Base-by-base conservation (phyloP, 306 rosid species). In the Mucuna pruriens region DNA sequence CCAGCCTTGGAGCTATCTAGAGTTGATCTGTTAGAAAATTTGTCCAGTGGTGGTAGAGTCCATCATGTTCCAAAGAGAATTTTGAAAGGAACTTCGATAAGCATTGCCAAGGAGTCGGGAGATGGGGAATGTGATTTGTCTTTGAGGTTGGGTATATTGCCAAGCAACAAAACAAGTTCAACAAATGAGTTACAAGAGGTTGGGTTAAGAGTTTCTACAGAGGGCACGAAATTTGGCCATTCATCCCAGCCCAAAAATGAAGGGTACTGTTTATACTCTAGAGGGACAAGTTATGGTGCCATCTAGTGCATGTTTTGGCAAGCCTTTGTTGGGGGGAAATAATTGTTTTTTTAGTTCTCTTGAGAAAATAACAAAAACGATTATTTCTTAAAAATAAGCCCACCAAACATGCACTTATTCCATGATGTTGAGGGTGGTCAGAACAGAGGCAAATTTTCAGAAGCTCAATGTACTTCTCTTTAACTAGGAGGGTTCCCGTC, bases 91-190 rank as follows among this genome's bases (percentile, higher is more conserved):
- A 48, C 85, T 79, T 71, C 65, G 26, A 58, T 75, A 74, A 86
- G 84, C 80, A 67, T 71, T 73, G 88, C 62, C 49, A 91, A 85
- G 79, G 87, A 71, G 73, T 80, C 82, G 29, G 85, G 10, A 19
- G 92, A 86, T 26, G 61, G 74, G 70, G 90, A 79, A 58, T 95
- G 97, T 69, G 99, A 95, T 80, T 88, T 95, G 54, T 89, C 98
- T 40, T 80, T 95, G 86, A 89, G 96, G 71, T 62, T 95, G 97
- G 97, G 98, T 77, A 79, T 60, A 13, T 74, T 88, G 63, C 89
- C 82, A 60, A 83, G 89, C 48, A 82, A 82, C 23, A 85, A 84
- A 55, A 84, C 82, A 80, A 81, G 81, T 51, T 76, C 85, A 57
- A 87, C 89, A 48, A 61, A 78, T 68, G 94, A 82, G 74, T 86